Base-by-base conservation (phyloP, 305 asterid genomes). In the Fraxinus latifolia region DNA sequence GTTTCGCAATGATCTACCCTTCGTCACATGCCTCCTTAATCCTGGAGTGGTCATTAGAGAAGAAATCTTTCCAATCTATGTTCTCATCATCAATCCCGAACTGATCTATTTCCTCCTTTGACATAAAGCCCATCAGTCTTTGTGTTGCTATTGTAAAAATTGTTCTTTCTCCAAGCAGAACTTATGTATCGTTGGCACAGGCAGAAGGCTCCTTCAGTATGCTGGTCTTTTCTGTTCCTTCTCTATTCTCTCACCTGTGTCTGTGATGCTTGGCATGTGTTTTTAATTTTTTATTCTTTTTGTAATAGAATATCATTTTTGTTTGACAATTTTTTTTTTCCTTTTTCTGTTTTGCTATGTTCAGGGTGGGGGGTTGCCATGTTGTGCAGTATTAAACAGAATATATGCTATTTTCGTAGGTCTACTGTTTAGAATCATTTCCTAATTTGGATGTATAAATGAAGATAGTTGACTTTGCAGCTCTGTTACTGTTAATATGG, bases 41-140 rank as follows among this genome's bases (percentile, higher is more conserved):
- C 99, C 98, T 3, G 99, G 98, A 81, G 84, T 96, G 98, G 80
- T 94, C 87, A 73, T 93, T 92, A 12, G 91, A 84, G 82, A 96
- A 92, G 82, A 92, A 96, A 76, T 96, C 97, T 84, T 89, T 88
- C 98, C 98, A 94, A 81, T 96, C 97, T 86, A 94, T 91, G 79
- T 79, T 90, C 85, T 92, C 95, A 21, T 93, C 96, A 71, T 94
- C 97, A 31, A 94, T 93, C 44, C 93, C 97, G 76, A 94, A 96
- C 82, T 90, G 87, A 81, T 83, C 82, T 73, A 87, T 84, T 83
- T 96, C 98, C 87, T 94, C 97, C 97, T 67, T 85, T 85, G 0
- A 90, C 98, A 94, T 90, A 82, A 75, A 39, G 3, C 53, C 93
- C 93, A 90, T 93, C 93, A 94, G 78, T 62, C 86, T 81, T 80